Conservation (phyloP, 257 asterid species). For the Nicotiana otophora region DNA sequence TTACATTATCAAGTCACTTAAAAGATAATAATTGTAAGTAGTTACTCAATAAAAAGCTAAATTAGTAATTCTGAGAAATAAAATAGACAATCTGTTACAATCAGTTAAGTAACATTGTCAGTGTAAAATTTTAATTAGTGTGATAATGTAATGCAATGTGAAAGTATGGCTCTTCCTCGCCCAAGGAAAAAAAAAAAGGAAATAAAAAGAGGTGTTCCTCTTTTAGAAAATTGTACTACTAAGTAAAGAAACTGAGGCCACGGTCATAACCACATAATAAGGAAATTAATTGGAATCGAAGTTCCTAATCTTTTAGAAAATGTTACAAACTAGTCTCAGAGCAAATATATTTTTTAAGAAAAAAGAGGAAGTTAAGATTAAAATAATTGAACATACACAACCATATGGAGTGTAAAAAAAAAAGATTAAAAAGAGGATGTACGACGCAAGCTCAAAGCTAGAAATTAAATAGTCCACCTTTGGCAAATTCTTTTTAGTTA, state of each 20-base stretch:
- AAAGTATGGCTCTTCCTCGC: neutral
- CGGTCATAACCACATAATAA: neutral
- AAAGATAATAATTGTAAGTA: too few species aligned
- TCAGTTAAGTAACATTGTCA: too few species aligned
- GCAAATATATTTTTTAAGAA: too few species aligned
- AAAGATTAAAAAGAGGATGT: neutral
- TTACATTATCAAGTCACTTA: too few species aligned
- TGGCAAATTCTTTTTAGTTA: neutral
- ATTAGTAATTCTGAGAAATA: too few species aligned
- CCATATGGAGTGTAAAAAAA: neutral
- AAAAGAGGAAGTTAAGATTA: neutral
- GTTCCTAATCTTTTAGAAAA: neutral
- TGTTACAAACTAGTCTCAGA: too few species aligned
- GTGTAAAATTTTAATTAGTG: too few species aligned
- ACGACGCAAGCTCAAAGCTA: neutral
- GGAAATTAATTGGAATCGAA: neutral
- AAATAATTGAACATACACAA: neutral
- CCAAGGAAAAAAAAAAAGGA: neutral
- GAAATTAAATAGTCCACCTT: too few species aligned
- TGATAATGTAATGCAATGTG: neutral
- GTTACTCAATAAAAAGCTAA: too few species aligned
- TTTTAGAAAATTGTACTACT: neutral
- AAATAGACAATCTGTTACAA: too few species aligned
- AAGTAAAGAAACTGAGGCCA: neutral
- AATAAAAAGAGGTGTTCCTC: neutral